Base-by-base conservation (phyloP, 192 early-diverging fungal species). In the Coemansia sp. region DNA sequence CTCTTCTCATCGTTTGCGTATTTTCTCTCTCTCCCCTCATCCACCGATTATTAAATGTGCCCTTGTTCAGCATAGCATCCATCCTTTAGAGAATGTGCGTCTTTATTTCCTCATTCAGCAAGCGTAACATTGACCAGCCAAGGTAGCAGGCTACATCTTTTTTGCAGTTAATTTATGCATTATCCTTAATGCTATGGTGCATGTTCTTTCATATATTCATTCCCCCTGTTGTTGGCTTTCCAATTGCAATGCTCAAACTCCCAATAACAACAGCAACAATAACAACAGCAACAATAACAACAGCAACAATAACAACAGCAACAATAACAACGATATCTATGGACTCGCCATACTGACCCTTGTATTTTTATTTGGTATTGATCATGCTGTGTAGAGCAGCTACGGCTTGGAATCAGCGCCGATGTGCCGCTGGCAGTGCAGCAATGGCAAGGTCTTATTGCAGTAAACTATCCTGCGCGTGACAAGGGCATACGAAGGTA, bases 361-460 rank as follows among this genome's bases (percentile, higher is more conserved):
- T n/a, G n/a, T 47, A 47, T 47, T 47, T 47, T 6, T 23, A 20
- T 47, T 20, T 47, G 20, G 0, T 23, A 20, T 47, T 20, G 2
- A 25, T 9, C 23, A 4, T 53, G 9, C 2, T 17, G 8, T 57
- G 58, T 83, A 89, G 89, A 92, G 62, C 85, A 88, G 72, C 78
- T 87, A 10, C 72, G 92, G 29, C 75, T 94, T 17, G 89, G 84
- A 29, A 70, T 93, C 30, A 72, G 87, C 41, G 48, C 83, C 0
- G 84, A 86, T 34, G 50, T 79, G 10, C 94, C 94, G n/a, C 56
- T 94, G 10, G 88, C 86, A 14, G 92, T 95, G 13, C 93, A 92
- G 70, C 96, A 98, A 74, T 98, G 96, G 96, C 79, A 88, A 25
- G 85, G 84, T 6, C 74, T 96, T 22, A 85, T 94, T 54, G 93